Conservation (phyloP, 305 asterid genomes). For the Vinca major region DNA sequence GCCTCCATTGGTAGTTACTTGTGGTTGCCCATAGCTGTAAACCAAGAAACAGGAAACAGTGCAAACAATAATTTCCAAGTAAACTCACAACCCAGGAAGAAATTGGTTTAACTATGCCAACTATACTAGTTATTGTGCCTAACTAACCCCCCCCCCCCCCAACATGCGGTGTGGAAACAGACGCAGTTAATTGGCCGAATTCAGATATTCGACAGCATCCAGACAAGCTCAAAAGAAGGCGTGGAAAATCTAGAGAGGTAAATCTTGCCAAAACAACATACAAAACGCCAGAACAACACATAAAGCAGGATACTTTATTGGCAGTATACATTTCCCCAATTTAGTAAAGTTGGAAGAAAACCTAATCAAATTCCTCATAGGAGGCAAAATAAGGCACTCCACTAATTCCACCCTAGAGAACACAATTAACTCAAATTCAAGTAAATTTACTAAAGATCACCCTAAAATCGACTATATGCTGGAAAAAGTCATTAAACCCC, state of each 20-base stretch:
- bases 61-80: neutral
- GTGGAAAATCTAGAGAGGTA: neutral
- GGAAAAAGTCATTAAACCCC: neutral
- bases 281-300: neutral
- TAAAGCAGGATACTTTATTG: slow-evolving; percentile 18
- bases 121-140: neutral
- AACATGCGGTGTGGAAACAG: neutral
- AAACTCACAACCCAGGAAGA: neutral
- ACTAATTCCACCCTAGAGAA: slow-evolving; percentile 10
- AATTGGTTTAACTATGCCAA: neutral
- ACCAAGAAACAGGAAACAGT: slow-evolving; percentile 5
- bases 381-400: slow-evolving; percentile 9
- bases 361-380: slow-evolving; percentile 2
- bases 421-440: slow-evolving; percentile 13
- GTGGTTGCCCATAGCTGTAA: slow-evolving; percentile 32
- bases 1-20: slow-evolving; percentile 21
- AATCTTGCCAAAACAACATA: neutral
- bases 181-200: slow-evolving; percentile 6
- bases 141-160: neutral
- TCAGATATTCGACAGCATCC: neutral
- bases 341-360: neutral
- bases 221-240: neutral
- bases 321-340: neutral
- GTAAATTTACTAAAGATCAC: slow-evolving; percentile 18
- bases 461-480: neutral